phyloP scores from a whole-genome alignment of 805 yeast species.

The Clavispora asparagi region DNA sequence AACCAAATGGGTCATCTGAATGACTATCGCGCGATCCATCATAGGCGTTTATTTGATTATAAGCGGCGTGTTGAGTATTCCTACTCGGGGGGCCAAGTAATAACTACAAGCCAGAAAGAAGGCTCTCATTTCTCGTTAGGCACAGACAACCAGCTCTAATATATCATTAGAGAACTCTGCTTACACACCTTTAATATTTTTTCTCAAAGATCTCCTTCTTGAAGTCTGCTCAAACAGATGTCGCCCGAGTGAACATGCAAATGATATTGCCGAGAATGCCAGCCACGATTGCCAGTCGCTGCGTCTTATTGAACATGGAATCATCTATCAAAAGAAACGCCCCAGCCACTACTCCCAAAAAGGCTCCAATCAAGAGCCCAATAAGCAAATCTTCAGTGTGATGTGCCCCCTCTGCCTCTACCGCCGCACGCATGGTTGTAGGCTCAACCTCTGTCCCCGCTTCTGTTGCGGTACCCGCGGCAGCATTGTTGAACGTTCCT shows the following conservation, averaged over 20 bases:
- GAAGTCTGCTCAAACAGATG: neutral
- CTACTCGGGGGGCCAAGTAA: no score
- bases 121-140: no score
- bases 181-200: no score
- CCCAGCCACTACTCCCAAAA: slow-evolving; percentile 63
- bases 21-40: no score
- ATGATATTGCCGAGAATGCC: slow-evolving; percentile 67
- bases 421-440: slow-evolving; percentile 16
- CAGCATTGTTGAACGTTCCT: slow-evolving; percentile 51
- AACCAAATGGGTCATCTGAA: no score
- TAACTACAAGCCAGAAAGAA: no score
- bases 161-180: no score
- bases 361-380: slow-evolving; percentile 70
- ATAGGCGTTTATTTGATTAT: no score
- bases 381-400: slow-evolving; percentile 61
- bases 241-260: slow-evolving; percentile 53
- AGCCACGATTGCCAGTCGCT: slow-evolving; percentile 64
- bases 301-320: slow-evolving; percentile 52
- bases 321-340: slow-evolving; percentile 59
- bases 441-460: neutral
- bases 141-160: no score
- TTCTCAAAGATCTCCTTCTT: no score
- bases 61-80: no score
- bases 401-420: slow-evolving; percentile 26
- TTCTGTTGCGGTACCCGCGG: slow-evolving; percentile 3